Evolutionary conservation across 345 rosid species (phyloP).

Genomic region (Sonneratia alba): DNA sequence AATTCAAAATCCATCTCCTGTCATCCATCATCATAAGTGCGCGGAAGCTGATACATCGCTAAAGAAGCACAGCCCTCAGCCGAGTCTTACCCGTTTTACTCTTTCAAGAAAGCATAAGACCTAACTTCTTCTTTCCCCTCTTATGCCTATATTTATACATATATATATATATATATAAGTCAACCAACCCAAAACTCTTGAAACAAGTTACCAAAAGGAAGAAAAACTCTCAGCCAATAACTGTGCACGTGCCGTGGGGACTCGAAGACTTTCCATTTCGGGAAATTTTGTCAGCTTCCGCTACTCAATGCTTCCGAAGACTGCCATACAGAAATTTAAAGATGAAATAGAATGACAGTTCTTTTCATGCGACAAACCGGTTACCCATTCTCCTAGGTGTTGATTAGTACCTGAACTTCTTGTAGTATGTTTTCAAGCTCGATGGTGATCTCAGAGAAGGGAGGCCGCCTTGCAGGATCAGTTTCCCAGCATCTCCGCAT

Average conservation of each 20-base stretch:
- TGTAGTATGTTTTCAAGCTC: constrained; percentile 46
- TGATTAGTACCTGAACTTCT: constrained; percentile 37
- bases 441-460: constrained; percentile 38
- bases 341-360: background rate
- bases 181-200: background rate
- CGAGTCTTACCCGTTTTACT: background rate
- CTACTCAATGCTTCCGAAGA: constrained; percentile 2
- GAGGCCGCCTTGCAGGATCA: constrained; percentile 38
- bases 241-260: background rate
- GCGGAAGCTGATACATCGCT: background rate
- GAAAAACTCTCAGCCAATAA: constrained; percentile 4
- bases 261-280: background rate
- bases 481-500: constrained; percentile 76
- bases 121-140: background rate
- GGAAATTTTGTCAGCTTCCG: background rate
- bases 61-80: background rate
- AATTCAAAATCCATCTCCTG: no score
- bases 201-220: background rate
- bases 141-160: background rate
- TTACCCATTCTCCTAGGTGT: background rate
- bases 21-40: background rate
- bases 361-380: background rate
- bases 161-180: background rate
- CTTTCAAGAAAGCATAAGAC: background rate
- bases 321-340: background rate